Conservation (phyloP, 2,329 filamentous ascomycete genomes). For the Penicillium thymicola region DNA sequence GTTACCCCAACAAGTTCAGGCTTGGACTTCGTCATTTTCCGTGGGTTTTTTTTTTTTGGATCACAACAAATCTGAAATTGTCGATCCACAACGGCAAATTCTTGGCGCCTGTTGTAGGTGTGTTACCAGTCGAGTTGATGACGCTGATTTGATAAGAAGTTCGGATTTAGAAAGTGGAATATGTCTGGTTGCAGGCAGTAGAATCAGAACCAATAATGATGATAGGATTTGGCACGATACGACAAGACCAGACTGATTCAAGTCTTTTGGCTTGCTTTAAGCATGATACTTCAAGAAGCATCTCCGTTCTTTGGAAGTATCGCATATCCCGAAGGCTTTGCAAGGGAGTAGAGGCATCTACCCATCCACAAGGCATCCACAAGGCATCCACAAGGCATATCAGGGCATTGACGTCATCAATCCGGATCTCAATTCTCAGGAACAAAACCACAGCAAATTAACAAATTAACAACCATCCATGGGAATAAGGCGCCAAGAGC, state of each 20-base stretch:
- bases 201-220: background rate
- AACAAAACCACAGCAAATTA: background rate
- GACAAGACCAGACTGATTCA: background rate
- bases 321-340: background rate
- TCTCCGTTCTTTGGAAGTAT: background rate
- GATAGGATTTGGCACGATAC: background rate
- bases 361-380: no score
- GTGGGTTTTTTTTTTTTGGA: background rate
- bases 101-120: constrained; percentile 7
- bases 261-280: background rate
- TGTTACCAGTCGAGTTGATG: background rate
- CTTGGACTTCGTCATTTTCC: constrained; percentile 10
- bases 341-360: no score
- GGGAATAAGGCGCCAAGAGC: background rate
- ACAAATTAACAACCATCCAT: background rate
- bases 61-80: background rate
- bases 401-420: constrained; percentile 17
- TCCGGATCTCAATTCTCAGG: constrained; percentile 11
- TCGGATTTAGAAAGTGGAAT: constrained; percentile 5
- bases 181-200: background rate
- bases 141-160: constrained; percentile 8
- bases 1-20: background rate
- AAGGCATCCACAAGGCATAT: background rate
- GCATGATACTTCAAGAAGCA: background rate
- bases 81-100: constrained; percentile 7